Evolutionary conservation across 371 early-diverging fungal genomes (phyloP), one percentile per base, ranked within the genome.

Genomic region (Mycotypha africana): DNA sequence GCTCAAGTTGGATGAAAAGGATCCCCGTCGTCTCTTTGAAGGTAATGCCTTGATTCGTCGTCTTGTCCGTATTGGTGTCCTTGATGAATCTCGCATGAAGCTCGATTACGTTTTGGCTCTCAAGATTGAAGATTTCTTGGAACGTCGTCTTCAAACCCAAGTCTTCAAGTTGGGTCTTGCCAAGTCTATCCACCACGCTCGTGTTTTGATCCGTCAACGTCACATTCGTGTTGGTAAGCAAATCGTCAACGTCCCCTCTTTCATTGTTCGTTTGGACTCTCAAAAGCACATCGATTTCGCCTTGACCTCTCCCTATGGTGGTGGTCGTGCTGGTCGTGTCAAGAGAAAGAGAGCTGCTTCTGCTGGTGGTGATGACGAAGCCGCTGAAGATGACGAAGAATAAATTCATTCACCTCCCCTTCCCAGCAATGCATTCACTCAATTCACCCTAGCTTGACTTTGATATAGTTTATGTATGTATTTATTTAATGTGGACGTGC

Each of bases 141-240:
- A 99, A 79, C 91, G 99, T 64, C 91, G 99, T 66, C 91, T 99
- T 59, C 99, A 99, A 82, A 95, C 97, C 65, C 95, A 94, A 82
- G 99, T 99, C 56, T 96, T 95, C 90, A 93, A 95, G 87, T 82
- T 89, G 48, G 99, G 99, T 55, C 81, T 99, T 50, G 99, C 99
- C 77, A 97, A 92, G 85, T 95, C 95, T 54, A 93, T 99, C 64
- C 99, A 99, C 85, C 98, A 99, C 76, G 99, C 99, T 49, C 93
- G 99, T 84, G 95, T 95, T 65, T 77, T 99, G 65, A 99, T 99
- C 81, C 88, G 91, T 62, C 96, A 95, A 74, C 87, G 91, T 57
- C 98, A 98, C 88, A 98, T 98, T 74, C 91, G 90, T 60, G 98
- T 98, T 67, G 98, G 98, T 71, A 96, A 95, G 87, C 97, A 95